phyloP scores from a whole-genome alignment of 1,139 yeast species.

The Candida tropicalis region DNA sequence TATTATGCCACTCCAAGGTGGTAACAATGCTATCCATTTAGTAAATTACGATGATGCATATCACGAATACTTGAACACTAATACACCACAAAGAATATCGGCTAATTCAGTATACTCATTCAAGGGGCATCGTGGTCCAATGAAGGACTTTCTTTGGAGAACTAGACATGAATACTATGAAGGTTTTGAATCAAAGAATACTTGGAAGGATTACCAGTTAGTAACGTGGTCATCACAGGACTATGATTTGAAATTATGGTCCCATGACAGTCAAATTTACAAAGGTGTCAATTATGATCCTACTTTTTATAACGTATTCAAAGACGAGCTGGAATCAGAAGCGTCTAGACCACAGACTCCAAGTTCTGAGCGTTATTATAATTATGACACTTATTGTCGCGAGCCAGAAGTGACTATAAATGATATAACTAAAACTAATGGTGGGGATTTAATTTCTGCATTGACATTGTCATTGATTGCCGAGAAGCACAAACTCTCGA shows the following conservation, averaged over 20 bases:
- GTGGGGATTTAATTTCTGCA: constrained; percentile 42
- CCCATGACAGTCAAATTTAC: constrained; percentile 61
- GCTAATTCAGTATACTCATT: constrained; percentile 59
- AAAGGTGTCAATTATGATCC: constrained; percentile 60
- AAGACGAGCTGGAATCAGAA: constrained; percentile 24
- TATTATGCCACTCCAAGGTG: constrained; percentile 89
- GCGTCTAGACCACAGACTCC: constrained; percentile 13
- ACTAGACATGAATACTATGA: constrained; percentile 47
- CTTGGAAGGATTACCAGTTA: constrained; percentile 81
- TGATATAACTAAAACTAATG: constrained; percentile 33
- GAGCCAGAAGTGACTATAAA: constrained; percentile 44
- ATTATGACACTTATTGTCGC: constrained; percentile 38
- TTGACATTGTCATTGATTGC: constrained; percentile 37
- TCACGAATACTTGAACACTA: constrained; percentile 31
- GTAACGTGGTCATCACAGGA: constrained; percentile 92
- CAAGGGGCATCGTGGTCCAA: constrained; percentile 81
- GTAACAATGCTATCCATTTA: constrained; percentile 72
- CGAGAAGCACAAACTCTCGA: constrained; percentile 29
- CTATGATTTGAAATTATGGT: constrained; percentile 83
- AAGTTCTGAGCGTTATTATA: constrained; percentile 15
- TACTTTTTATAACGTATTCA: constrained; percentile 32
- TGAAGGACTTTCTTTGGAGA: constrained; percentile 89
- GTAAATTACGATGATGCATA: constrained; percentile 57
- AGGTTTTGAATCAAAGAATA: constrained; percentile 43
- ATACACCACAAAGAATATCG: constrained; percentile 30